Conservation (phyloP, 805 yeast species). For the Metschnikowia dekortorum region DNA sequence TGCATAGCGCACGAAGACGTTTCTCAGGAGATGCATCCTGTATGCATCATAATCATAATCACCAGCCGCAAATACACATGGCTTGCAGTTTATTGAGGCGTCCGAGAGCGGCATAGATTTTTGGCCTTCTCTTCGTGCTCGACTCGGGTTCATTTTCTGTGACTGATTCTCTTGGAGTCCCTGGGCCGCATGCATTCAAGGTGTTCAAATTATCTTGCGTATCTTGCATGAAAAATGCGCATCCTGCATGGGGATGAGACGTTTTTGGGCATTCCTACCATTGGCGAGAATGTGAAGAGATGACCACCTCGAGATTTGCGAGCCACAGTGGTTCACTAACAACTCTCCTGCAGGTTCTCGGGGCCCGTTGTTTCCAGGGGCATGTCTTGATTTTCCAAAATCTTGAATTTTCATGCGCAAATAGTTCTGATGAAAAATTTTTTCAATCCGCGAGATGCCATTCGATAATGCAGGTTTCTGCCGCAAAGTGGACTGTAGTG, state of each 20-base stretch:
- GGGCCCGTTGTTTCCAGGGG: not conserved
- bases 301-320: not conserved
- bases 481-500: not conserved
- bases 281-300: not conserved
- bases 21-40: not conserved
- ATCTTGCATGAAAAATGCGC: not conserved
- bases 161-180: not conserved
- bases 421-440: not conserved
- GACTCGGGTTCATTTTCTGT: too few species aligned
- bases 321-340: not conserved
- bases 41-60: not conserved
- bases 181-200: not conserved
- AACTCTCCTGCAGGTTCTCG: not conserved
- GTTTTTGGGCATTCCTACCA: not conserved
- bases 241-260: not conserved
- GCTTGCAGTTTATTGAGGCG: too few species aligned
- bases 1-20: not conserved
- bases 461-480: conserved; percentile 1
- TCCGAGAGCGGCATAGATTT: not conserved
- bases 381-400: too few species aligned
- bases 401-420: not conserved
- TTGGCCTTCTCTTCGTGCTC: not conserved
- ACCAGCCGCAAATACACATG: not conserved
- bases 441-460: conserved; percentile 4
- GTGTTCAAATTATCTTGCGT: not conserved